Evolutionary conservation across 805 yeast genomes (phyloP).

Genomic region (Lipomyces oligophaga): DNA sequence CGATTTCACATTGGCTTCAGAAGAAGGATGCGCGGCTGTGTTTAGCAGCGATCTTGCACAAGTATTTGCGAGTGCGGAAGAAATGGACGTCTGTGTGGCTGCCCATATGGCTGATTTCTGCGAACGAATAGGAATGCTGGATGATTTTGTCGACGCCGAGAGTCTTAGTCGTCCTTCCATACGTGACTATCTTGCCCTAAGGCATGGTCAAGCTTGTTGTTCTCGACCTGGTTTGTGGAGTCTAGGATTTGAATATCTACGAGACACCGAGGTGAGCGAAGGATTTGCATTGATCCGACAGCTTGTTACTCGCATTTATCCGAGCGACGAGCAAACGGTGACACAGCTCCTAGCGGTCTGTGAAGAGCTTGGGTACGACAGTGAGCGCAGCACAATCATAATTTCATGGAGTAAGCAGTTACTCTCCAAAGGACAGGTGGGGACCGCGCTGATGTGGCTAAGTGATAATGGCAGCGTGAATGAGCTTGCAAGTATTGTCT

Average conservation of each 20-base stretch:
- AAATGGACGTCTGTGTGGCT: slow-evolving; percentile 34
- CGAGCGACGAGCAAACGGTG: slow-evolving; percentile 13
- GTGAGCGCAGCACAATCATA: slow-evolving; percentile 6
- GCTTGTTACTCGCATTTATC: slow-evolving; percentile 21
- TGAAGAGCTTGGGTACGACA: slow-evolving; percentile 18
- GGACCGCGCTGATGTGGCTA: slow-evolving; percentile 32
- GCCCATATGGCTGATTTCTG: slow-evolving; percentile 35
- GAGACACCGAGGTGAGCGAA: slow-evolving; percentile 25
- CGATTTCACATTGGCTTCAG: slow-evolving; percentile 33
- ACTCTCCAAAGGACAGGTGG: slow-evolving; percentile 8
- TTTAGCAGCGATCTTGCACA: slow-evolving; percentile 31
- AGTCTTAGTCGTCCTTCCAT: slow-evolving; percentile 20
- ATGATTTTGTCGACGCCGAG: slow-evolving; percentile 29
- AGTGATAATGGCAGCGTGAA: slow-evolving; percentile 25
- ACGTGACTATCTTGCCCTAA: slow-evolving; percentile 32
- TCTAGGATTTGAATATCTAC: slow-evolving; percentile 33
- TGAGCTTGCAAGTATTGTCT: slow-evolving; percentile 28
- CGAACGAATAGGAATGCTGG: slow-evolving; percentile 32
- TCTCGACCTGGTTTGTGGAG: slow-evolving; percentile 22
- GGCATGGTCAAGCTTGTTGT: slow-evolving; percentile 33
- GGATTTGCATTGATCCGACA: slow-evolving; percentile 24
- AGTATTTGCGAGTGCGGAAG: slow-evolving; percentile 26
- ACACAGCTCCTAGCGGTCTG: slow-evolving; percentile 14
- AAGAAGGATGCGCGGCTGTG: slow-evolving; percentile 34
- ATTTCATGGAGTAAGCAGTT: slow-evolving; percentile 26